Conservation (phyloP, 2,329 filamentous ascomycete species). For the Phialemonium atrogriseum region DNA sequence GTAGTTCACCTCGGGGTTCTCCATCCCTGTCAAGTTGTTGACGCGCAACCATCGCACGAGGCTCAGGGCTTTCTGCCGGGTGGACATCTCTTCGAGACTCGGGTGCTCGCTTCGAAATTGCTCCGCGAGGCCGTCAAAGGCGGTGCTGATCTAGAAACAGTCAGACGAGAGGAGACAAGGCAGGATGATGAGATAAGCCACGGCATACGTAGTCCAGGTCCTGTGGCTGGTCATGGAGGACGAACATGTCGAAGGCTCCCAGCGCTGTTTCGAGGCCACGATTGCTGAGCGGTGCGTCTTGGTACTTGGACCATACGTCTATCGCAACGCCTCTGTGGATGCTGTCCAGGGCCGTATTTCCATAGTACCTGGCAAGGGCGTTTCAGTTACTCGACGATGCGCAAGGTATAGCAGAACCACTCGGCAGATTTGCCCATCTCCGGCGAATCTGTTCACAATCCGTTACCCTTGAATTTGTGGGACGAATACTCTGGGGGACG, state of each 20-base stretch:
- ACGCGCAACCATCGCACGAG: constrained; percentile 62
- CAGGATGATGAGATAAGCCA: too few relatives aligned
- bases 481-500: too few relatives aligned
- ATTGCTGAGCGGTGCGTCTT: constrained; percentile 21
- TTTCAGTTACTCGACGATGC: constrained; percentile 8
- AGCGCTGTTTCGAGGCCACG: constrained; percentile 60
- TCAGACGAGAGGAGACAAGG: constrained; percentile 10
- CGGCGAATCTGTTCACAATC: too few relatives aligned
- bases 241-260: constrained; percentile 83
- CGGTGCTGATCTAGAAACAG: constrained; percentile 9
- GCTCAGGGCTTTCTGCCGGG: constrained; percentile 57
- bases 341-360: constrained; percentile 63
- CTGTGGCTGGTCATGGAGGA: constrained; percentile 62
- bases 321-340: constrained; percentile 77
- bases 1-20: constrained; percentile 58
- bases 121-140: constrained; percentile 56
- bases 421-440: too few relatives aligned
- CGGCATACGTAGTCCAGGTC: constrained; percentile 61
- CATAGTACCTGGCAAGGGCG: constrained; percentile 54
- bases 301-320: constrained; percentile 61
- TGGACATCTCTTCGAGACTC: constrained; percentile 46
- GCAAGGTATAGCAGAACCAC: constrained; percentile 1
- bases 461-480: too few relatives aligned
- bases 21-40: constrained; percentile 62
- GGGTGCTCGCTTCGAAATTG: constrained; percentile 46